phyloP scores from a whole-genome alignment of 2,329 filamentous ascomycete species.

The Phyllosticta citribraziliensis region DNA sequence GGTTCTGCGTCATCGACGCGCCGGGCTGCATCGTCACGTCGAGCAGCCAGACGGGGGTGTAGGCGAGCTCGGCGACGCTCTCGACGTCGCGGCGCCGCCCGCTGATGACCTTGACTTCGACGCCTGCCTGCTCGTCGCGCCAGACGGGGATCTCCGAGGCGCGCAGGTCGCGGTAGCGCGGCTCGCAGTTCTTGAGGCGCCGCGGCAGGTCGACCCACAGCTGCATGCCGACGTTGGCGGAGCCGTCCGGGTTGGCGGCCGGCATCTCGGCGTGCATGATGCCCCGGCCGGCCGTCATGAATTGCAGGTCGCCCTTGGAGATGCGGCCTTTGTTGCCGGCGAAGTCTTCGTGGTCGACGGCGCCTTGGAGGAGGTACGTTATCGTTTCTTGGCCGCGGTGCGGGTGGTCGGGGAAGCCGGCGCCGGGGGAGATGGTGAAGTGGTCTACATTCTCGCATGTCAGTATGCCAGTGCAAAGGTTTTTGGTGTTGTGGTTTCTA shows the following conservation, averaged over 20 bases:
- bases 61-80: conserved; percentile 79
- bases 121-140: conserved; percentile 61
- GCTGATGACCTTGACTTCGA: conserved; percentile 81
- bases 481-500: conserved; percentile 51
- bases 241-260: conserved; percentile 63
- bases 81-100: conserved; percentile 78
- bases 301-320: conserved; percentile 80
- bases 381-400: conserved; percentile 80
- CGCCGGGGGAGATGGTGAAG: conserved; percentile 68
- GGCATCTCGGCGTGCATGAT: conserved; percentile 98
- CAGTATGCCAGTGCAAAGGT: conserved; percentile 33
- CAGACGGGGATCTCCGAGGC: conserved; percentile 69
- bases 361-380: conserved; percentile 80
- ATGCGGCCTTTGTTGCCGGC: conserved; percentile 78
- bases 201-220: conserved; percentile 89
- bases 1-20: conserved; percentile 60
- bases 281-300: conserved; percentile 90
- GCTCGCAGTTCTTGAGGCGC: conserved; percentile 77
- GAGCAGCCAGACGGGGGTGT: conserved; percentile 94
- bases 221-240: conserved; percentile 77
- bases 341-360: conserved; percentile 87
- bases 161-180: conserved; percentile 78
- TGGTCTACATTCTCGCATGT: conserved; percentile 49
- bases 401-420: conserved; percentile 83
- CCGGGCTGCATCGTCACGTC: conserved; percentile 75